phyloP scores from a whole-genome alignment of 306 rosid genomes.

The Acmispon strigosus region DNA sequence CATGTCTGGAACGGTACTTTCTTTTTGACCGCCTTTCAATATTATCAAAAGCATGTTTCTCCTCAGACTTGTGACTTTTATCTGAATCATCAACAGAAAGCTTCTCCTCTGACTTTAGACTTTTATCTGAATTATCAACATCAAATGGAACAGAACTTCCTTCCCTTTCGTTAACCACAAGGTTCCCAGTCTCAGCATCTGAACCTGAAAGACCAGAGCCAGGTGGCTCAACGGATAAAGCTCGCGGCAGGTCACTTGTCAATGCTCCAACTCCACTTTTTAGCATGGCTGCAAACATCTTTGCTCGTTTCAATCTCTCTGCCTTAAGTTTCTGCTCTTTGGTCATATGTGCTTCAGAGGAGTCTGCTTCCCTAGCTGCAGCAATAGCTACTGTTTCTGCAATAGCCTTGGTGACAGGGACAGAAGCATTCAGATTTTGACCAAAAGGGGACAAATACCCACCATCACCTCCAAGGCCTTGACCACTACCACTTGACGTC shows the following conservation, averaged over 20 bases:
- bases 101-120: conserved; percentile 35
- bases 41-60: conserved; percentile 19
- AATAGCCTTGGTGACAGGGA: conserved; percentile 49
- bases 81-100: conserved; percentile 27
- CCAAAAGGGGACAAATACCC: conserved; percentile 39
- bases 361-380: conserved; percentile 70
- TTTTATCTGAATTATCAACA: conserved; percentile 39
- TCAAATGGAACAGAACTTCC: conserved; percentile 58
- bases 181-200: conserved; percentile 38
- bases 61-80: conserved; percentile 32
- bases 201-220: conserved; percentile 53
- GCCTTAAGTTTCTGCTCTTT: conserved; percentile 73
- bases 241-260: conserved; percentile 36
- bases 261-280: conserved; percentile 49
- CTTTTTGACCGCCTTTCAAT: conserved; percentile 50
- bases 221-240: conserved; percentile 54
- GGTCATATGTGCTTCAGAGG: conserved; percentile 72
- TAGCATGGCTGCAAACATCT: conserved; percentile 78
- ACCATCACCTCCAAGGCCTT: conserved; percentile 41
- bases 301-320: conserved; percentile 86
- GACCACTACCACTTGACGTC: conserved; percentile 46
- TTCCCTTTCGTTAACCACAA: conserved; percentile 57
- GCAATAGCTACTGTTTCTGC: conserved; percentile 65
- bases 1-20: conserved; percentile 51
- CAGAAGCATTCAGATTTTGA: conserved; percentile 25